Base-by-base conservation (phyloP, 1,284 basidiomycete genomes). In the Moesziomyces globuligerus region DNA sequence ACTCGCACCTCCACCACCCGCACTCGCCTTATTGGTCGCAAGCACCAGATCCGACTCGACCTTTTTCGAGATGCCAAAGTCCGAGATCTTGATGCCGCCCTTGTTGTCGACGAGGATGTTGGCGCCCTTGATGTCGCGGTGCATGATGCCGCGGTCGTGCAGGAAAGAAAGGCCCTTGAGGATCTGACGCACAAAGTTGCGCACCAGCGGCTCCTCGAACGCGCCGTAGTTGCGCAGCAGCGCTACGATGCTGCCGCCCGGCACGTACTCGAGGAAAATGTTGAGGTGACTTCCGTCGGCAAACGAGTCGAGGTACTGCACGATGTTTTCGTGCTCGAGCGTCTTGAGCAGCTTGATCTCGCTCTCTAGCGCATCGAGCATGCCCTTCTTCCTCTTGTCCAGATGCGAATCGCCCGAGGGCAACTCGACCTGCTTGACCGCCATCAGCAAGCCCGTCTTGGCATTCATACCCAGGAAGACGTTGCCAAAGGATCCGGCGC, bases 21-120 rank as follows among this genome's bases (percentile, higher is more conserved):
- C 43, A 9, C 49, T 50, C n/a, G 51, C 45, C 36, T 62, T 69
- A 48, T 62, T 64, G 10, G 66, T 54, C 13, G 60, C 50, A 11
- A 73, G 57, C 25, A 70, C 60, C 43, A 64, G 37, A 38, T 75
- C 94, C 26, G 91, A 92, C 82, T 97, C 93, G 29, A 94, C 91
- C 84, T 96, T 96, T 85, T 98, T 99, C 20, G 93, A 95, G 76
- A 99, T 98, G 71, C 96, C 96, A 78, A 98, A 99, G 84, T 98
- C 96, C 5, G 92, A 94, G 42, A 98, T 98, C 84, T 98, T 98
- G 85, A 98, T 91, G 10, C 93, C 93, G 8, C 94, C 94, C 83
- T 96, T 97, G 86, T 98, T 98, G 83, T 98, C 95, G 11, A 98
- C 94, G 52, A 98, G 88, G 59, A 98, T 96, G 82, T 98, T 98